Conservation (phyloP, 441 rosid species). For the Monsonia emarginata region DNA sequence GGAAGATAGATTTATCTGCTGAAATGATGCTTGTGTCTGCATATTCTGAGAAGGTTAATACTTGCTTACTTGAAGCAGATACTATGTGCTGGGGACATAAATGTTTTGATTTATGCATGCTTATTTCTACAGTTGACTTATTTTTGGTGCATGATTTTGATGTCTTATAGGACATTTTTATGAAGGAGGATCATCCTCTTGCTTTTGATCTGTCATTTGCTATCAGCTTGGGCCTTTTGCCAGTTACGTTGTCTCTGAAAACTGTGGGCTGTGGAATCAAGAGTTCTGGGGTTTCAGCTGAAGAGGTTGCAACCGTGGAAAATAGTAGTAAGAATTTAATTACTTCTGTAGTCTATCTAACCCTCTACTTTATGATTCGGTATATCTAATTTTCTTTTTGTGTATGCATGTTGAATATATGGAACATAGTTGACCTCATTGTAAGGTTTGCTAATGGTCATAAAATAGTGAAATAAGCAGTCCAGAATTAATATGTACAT, state of each 20-base stretch:
- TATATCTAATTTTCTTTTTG: background rate
- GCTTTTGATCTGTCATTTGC: constrained; percentile 68
- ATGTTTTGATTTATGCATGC: constrained; percentile 15
- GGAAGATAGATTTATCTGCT: constrained; percentile 54
- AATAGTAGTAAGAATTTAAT: constrained; percentile 48
- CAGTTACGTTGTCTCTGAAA: constrained; percentile 54
- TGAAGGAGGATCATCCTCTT: constrained; percentile 90
- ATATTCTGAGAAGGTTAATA: constrained; percentile 59
- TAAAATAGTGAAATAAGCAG: constrained; percentile 9
- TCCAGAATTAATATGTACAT: background rate
- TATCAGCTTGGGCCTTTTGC: constrained; percentile 79
- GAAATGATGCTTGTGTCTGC: constrained; percentile 53
- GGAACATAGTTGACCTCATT: constrained; percentile 1
- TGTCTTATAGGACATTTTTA: constrained; percentile 48
- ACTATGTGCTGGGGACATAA: constrained; percentile 10
- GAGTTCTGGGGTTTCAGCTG: constrained; percentile 57
- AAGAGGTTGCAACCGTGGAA: constrained; percentile 61
- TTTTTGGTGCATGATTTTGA: constrained; percentile 18
- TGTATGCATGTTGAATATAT: background rate
- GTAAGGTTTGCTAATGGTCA: constrained; percentile 1
- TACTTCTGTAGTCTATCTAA: constrained; percentile 7
- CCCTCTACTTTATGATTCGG: constrained; percentile 1
- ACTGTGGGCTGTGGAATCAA: constrained; percentile 83
- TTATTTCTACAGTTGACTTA: constrained; percentile 20
- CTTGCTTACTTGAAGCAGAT: constrained; percentile 12